phyloP scores from a whole-genome alignment of 2,329 filamentous ascomycete genomes.

The Penicillium fuscoglaucum region DNA sequence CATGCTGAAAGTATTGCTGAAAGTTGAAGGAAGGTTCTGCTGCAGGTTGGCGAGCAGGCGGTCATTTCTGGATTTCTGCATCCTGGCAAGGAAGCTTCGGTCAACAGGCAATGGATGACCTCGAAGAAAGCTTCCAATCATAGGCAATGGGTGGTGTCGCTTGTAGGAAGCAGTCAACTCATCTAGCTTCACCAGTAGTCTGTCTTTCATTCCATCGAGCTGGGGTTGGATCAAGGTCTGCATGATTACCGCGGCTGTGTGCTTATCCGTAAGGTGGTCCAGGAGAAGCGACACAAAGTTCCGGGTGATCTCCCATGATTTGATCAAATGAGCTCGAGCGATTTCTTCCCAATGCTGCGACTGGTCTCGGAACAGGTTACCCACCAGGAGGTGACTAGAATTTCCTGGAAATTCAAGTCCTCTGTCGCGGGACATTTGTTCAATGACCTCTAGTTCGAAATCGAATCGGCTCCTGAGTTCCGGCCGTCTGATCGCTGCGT shows the following conservation, averaged over 20 bases:
- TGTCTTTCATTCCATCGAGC: conserved; percentile 24
- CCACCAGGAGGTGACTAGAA: not conserved
- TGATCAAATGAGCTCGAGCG: conserved; percentile 27
- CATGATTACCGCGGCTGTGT: conserved; percentile 22
- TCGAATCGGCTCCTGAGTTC: not conserved
- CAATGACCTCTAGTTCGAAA: not conserved
- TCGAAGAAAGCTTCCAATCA: conserved; percentile 6
- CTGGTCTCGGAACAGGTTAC: conserved; percentile 3
- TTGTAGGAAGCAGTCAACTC: conserved; percentile 27
- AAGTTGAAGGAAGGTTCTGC: not conserved
- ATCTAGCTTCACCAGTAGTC: conserved; percentile 23
- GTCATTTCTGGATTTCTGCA: conserved; percentile 9
- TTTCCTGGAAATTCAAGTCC: not conserved
- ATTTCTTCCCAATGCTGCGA: conserved; percentile 35
- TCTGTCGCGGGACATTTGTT: not conserved
- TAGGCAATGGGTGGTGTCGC: conserved; percentile 27
- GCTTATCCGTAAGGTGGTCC: conserved; percentile 25
- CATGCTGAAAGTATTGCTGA: not conserved
- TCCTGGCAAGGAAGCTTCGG: not conserved
- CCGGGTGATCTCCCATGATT: conserved; percentile 24
- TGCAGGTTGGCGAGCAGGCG: conserved; percentile 6
- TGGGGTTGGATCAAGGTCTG: conserved; percentile 20
- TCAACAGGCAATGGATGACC: too few species aligned
- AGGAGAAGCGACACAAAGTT: conserved; percentile 28
- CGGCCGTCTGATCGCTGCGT: not conserved